Conservation (phyloP, 2,329 filamentous ascomycete species). For the Penicillium sp. region DNA sequence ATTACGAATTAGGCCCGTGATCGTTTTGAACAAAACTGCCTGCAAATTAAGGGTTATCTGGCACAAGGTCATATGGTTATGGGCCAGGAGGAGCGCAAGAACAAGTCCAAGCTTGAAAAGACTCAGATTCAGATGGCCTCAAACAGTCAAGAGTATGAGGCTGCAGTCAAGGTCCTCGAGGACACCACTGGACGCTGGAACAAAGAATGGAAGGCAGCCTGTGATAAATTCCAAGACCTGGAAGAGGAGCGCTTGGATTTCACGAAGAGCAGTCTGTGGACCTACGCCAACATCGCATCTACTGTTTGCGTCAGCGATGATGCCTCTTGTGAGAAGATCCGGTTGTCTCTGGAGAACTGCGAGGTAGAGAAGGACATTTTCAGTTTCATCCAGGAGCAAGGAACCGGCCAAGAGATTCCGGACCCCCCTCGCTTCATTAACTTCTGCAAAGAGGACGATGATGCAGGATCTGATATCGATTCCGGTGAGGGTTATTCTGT, state of each 20-base stretch:
- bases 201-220: constrained; percentile 95
- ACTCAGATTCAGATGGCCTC: constrained; percentile 92
- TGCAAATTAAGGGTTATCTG: constrained; percentile 97
- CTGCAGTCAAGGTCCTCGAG: constrained; percentile 86
- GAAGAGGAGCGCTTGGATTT: constrained; percentile 97
- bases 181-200: constrained; percentile 97
- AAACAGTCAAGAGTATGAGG: constrained; percentile 91
- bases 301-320: constrained; percentile 98
- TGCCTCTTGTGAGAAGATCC: constrained; percentile 92
- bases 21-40: constrained; percentile 93
- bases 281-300: constrained; percentile 94
- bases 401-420: constrained; percentile 95
- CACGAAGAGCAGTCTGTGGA: constrained; percentile 96
- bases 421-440: constrained; percentile 98
- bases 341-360: constrained; percentile 88
- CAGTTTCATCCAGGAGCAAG: constrained; percentile 81
- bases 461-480: constrained; percentile 79
- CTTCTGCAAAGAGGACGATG: constrained; percentile 82
- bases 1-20: constrained; percentile 68
- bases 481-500: constrained; percentile 97
- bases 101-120: constrained; percentile 98
- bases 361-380: constrained; percentile 96
- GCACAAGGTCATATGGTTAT: constrained; percentile 99
- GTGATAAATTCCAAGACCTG: constrained; percentile 97
- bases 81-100: constrained; percentile 98